Evolutionary conservation across 2,329 filamentous ascomycete species (phyloP).

Genomic region (Apiospora saccharicola): DNA sequence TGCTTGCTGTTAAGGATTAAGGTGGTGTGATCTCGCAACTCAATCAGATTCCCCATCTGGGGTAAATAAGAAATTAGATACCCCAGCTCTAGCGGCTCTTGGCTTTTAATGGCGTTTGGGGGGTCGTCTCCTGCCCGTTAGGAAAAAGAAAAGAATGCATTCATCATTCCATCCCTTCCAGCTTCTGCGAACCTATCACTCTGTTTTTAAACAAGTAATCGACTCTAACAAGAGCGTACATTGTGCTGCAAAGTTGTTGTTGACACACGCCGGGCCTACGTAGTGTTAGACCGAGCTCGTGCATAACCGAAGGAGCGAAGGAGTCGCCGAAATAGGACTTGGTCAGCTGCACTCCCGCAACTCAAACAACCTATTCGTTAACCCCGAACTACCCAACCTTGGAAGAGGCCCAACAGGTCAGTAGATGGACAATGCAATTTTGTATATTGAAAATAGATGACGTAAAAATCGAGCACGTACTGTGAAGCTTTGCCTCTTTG

Average conservation of each 20-base stretch:
- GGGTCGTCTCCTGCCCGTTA: background rate
- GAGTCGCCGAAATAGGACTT: slow-evolving; percentile 3
- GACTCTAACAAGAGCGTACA: background rate
- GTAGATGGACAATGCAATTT: background rate
- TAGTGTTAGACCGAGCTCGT: background rate
- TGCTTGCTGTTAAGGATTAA: background rate
- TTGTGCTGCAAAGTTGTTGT: no score
- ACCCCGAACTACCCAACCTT: background rate
- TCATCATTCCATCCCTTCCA: background rate
- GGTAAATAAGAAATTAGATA: background rate
- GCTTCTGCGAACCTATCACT: background rate
- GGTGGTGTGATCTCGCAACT: background rate
- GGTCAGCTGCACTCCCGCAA: background rate
- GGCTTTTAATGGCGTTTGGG: background rate
- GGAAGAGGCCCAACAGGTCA: background rate
- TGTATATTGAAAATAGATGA: background rate
- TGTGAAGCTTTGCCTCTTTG: slow-evolving; percentile 5
- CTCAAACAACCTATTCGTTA: background rate
- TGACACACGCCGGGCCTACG: no score
- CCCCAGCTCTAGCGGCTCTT: slow-evolving; percentile 1
- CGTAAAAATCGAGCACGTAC: background rate
- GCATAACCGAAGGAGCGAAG: background rate
- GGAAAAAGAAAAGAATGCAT: background rate
- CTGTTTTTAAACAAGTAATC: background rate
- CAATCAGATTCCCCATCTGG: slow-evolving; percentile 1